These are phyloP conservation scores for Aspergillus versicolor DNA, from an alignment of 2,329 filamentous ascomycete genomes.

Conservation along the genomic window DNA sequence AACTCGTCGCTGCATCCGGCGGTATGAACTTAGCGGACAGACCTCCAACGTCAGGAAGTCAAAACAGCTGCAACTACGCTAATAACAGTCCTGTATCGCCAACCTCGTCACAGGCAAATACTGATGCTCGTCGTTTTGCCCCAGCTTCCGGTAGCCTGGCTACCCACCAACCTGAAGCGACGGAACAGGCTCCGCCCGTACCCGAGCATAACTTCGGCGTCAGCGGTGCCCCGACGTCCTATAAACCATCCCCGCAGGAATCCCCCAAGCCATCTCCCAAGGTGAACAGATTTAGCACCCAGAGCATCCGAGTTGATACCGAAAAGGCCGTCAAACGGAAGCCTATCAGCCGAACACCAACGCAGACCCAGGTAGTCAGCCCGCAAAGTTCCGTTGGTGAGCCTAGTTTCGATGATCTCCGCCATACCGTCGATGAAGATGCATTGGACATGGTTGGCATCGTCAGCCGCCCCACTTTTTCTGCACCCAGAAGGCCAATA, in stretches of 20 bases:
- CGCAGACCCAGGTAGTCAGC: slow-evolving; percentile 16
- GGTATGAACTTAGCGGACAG: slow-evolving; percentile 46
- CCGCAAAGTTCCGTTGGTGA: slow-evolving; percentile 27
- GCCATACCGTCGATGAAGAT: slow-evolving; percentile 47
- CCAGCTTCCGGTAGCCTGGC: slow-evolving; percentile 3
- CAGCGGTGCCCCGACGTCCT: not conserved
- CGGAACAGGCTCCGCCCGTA: slow-evolving; percentile 23
- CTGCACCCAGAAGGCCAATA: slow-evolving; percentile 27
- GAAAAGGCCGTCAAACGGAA: slow-evolving; percentile 52
- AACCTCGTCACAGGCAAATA: slow-evolving; percentile 18
- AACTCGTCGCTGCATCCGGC: slow-evolving; percentile 70
- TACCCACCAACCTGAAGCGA: slow-evolving; percentile 23
- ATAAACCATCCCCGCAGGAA: slow-evolving; percentile 4
- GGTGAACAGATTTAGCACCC: slow-evolving; percentile 15
- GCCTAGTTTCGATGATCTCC: slow-evolving; percentile 43
- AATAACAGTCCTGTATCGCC: slow-evolving; percentile 38
- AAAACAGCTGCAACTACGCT: slow-evolving; percentile 38
- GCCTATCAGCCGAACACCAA: slow-evolving; percentile 47
- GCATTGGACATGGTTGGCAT: slow-evolving; percentile 51
- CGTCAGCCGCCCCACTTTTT: slow-evolving; percentile 22
- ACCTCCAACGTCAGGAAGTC: slow-evolving; percentile 37
- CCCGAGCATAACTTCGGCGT: slow-evolving; percentile 17
- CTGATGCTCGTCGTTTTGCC: slow-evolving; percentile 4
- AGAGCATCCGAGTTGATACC: slow-evolving; percentile 36
- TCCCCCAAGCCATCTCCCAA: slow-evolving; percentile 3